Evolutionary conservation across 2,329 filamentous ascomycete genomes (phyloP).

Genomic region (Corynespora cassiicola): DNA sequence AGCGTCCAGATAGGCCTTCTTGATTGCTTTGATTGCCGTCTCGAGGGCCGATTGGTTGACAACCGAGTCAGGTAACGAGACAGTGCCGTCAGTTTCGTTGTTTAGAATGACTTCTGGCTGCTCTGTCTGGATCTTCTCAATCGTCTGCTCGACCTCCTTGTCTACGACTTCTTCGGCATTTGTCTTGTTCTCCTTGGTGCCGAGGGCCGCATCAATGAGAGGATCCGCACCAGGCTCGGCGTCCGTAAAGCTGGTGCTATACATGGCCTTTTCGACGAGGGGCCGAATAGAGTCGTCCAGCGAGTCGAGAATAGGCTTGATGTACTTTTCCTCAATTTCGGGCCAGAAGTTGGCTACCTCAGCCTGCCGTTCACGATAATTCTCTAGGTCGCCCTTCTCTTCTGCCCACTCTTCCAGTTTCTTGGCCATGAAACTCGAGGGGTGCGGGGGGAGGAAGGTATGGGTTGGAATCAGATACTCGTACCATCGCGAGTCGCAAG

Average conservation of each 20-base stretch:
- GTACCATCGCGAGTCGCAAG: slow-evolving; percentile 95
- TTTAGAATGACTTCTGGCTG: slow-evolving; percentile 32
- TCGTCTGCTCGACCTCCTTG: slow-evolving; percentile 29
- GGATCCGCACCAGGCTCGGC: slow-evolving; percentile 37
- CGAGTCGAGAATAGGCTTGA: slow-evolving; percentile 69
- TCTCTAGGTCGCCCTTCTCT: slow-evolving; percentile 74
- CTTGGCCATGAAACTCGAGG: slow-evolving; percentile 82
- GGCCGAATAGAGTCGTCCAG: slow-evolving; percentile 70
- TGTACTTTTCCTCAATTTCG: slow-evolving; percentile 78
- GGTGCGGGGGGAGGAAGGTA: slow-evolving; percentile 90
- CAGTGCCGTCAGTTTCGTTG: slow-evolving; percentile 34
- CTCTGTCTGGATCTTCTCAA: slow-evolving; percentile 32
- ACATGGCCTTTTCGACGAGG: slow-evolving; percentile 68
- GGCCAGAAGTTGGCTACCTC: slow-evolving; percentile 86
- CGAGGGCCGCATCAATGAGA: slow-evolving; percentile 39
- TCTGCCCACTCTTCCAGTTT: slow-evolving; percentile 81
- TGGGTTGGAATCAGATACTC: slow-evolving; percentile 96
- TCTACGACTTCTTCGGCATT: slow-evolving; percentile 14
- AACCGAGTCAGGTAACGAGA: slow-evolving; percentile 30
- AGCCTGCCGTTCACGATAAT: slow-evolving; percentile 71
- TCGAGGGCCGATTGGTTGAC: slow-evolving; percentile 45
- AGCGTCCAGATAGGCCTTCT: slow-evolving; percentile 79
- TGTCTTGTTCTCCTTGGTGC: slow-evolving; percentile 17
- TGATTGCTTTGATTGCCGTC: slow-evolving; percentile 63
- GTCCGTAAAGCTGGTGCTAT: slow-evolving; percentile 44